Conservation (phyloP, 148 eudicot species). For the Cornus florida region DNA sequence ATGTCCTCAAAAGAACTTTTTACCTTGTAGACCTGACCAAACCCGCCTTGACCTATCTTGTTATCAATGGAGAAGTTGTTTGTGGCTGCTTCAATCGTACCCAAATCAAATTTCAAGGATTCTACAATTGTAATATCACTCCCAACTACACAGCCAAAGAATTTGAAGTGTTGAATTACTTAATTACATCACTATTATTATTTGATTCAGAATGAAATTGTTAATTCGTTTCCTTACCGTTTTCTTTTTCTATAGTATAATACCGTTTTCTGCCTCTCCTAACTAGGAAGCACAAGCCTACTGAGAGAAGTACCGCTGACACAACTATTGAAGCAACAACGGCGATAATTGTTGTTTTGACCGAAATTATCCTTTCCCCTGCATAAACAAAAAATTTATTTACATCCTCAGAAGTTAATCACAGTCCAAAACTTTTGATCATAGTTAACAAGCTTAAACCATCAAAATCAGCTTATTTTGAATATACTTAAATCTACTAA, state of each 20-base stretch:
- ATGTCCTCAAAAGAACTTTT: not conserved
- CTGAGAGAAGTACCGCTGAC: not conserved
- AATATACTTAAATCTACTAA: no score
- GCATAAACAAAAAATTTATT: not conserved
- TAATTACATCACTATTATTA: no score
- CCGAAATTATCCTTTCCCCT: not conserved
- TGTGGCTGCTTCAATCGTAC: constrained; percentile 16
- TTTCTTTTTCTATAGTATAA: not conserved
- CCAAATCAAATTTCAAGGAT: constrained; percentile 8
- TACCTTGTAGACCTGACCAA: constrained; percentile 29
- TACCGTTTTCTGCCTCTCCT: not conserved
- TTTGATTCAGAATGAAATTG: no score
- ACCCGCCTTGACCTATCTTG: constrained; percentile 32
- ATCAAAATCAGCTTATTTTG: no score
- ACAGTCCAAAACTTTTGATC: no score
- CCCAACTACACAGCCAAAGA: constrained; percentile 9
- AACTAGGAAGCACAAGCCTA: not conserved
- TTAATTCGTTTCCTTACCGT: not conserved
- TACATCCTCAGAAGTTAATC: no score
- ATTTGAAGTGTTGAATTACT: no score
- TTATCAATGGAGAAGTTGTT: constrained; percentile 17
- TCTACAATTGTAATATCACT: constrained; percentile 1
- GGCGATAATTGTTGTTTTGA: not conserved
- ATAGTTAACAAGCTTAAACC: no score
- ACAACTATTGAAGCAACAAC: not conserved